Evolutionary conservation across 768 basidiomycete species (phyloP).

Genomic region (Phaffia tasmanica): DNA sequence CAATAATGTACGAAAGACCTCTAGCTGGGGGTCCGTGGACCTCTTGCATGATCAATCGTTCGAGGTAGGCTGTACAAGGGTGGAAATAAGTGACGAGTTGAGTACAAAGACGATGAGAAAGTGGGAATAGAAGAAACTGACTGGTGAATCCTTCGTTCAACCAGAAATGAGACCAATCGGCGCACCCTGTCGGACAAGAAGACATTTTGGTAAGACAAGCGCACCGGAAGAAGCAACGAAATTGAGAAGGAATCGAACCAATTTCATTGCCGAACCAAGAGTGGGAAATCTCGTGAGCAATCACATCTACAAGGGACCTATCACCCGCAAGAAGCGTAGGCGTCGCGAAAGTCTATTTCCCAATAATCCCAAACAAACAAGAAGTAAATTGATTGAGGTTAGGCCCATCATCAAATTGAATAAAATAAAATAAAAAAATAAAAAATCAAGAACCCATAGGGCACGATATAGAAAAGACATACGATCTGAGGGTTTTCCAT

Average conservation of each 20-base stretch:
- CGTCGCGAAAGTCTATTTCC: conserved; percentile 31
- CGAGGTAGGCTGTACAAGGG: conserved; percentile 78
- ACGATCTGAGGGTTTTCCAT: conserved; percentile 28
- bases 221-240: conserved; percentile 46
- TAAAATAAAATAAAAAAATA: neutral
- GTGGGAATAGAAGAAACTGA: neutral
- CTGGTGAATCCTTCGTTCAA: conserved; percentile 33
- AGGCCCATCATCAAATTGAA: too few species aligned
- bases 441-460: neutral
- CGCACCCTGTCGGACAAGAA: conserved; percentile 30
- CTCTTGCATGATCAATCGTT: conserved; percentile 61
- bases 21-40: conserved; percentile 65
- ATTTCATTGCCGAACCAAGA: conserved; percentile 78
- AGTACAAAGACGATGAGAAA: conserved; percentile 49
- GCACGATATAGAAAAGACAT: neutral
- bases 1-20: conserved; percentile 69
- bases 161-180: conserved; percentile 41
- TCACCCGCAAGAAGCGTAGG: conserved; percentile 77
- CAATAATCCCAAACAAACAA: too few species aligned
- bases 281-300: conserved; percentile 55
- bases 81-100: conserved; percentile 40
- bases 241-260: neutral
- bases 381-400: too few species aligned
- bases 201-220: conserved; percentile 61
- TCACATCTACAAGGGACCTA: conserved; percentile 71